Percentiles rank a stretch among this genome's conserved stretches.
Evolutionary conservation across 2,329 filamentous ascomycete genomes (phyloP).

Genomic region (Didymella glomerata): DNA sequence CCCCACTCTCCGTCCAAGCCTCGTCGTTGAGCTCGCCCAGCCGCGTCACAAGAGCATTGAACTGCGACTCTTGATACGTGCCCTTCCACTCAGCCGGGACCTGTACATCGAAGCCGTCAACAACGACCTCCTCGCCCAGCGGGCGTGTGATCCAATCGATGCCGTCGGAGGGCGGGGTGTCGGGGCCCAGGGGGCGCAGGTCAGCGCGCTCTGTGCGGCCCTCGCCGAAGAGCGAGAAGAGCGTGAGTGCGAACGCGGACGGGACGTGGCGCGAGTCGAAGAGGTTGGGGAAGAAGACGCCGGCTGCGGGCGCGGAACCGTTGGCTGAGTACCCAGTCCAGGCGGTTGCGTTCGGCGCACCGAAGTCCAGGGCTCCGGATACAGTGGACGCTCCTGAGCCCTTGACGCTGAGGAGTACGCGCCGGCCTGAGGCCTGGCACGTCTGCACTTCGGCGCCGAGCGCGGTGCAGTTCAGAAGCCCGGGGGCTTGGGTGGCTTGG

Average conservation of each 20-base stretch:
- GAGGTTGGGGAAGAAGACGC: slow-evolving; percentile 32
- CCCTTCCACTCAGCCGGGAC: slow-evolving; percentile 38
- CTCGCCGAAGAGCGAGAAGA: slow-evolving; percentile 41
- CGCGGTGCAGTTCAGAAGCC: slow-evolving; percentile 50
- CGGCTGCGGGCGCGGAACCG: not conserved
- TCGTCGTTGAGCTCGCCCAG: slow-evolving; percentile 31
- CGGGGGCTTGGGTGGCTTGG: slow-evolving; percentile 49
- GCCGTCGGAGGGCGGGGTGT: slow-evolving; percentile 25
- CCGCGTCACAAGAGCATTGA: slow-evolving; percentile 26
- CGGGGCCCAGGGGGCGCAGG: slow-evolving; percentile 35
- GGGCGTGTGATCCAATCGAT: slow-evolving; percentile 29
- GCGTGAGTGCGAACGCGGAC: slow-evolving; percentile 30
- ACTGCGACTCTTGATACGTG: slow-evolving; percentile 32
- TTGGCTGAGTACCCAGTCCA: slow-evolving; percentile 24
- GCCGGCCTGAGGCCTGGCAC: slow-evolving; percentile 53
- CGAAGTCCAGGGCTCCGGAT: slow-evolving; percentile 28
- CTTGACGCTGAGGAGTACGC: slow-evolving; percentile 53
- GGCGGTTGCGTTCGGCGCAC: slow-evolving; percentile 18
- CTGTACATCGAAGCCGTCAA: slow-evolving; percentile 44
- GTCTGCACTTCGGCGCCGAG: slow-evolving; percentile 45
- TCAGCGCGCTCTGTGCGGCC: slow-evolving; percentile 38
- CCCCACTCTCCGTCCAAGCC: slow-evolving; percentile 30
- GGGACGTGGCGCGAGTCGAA: slow-evolving; percentile 33
- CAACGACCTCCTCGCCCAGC: slow-evolving; percentile 38
- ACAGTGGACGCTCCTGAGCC: slow-evolving; percentile 40